A percentile compares a stretch with the other conserved stretches of the same genome.
phyloP scores from a whole-genome alignment of 768 basidiomycete species.

The Lentinula detonsa region DNA sequence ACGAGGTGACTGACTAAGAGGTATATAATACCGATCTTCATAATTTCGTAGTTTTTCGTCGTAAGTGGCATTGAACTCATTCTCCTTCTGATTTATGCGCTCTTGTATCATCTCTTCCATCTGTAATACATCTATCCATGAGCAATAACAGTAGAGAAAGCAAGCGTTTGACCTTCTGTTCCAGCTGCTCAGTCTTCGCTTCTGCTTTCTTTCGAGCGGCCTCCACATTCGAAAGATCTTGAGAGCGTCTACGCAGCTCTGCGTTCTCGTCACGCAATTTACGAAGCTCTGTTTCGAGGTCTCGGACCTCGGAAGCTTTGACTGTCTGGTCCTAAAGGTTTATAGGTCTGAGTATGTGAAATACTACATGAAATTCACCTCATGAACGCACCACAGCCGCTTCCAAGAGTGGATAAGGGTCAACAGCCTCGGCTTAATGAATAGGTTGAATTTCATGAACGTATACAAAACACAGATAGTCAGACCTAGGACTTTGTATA shows the following conservation, averaged over 20 bases:
- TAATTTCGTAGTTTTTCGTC: conserved; percentile 96
- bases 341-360: neutral
- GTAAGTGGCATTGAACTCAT: conserved; percentile 93
- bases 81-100: conserved; percentile 87
- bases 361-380: neutral
- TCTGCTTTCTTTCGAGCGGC: conserved; percentile 74
- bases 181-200: conserved; percentile 66
- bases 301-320: conserved; percentile 74
- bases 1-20: neutral
- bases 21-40: conserved; percentile 68
- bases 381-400: conserved; percentile 68
- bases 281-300: conserved; percentile 69
- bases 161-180: conserved; percentile 51
- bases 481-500: conserved; percentile 76
- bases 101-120: conserved; percentile 95
- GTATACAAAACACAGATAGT: neutral
- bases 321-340: conserved; percentile 81
- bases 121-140: conserved; percentile 28
- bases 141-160: neutral
- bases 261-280: conserved; percentile 77
- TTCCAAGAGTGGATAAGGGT: conserved; percentile 95
- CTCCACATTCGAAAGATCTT: conserved; percentile 60
- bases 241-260: conserved; percentile 65
- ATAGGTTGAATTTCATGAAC: neutral
- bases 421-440: conserved; percentile 77